phyloP scores from a whole-genome alignment of 371 early-diverging fungal genomes.

The Rhizopus microsporus region DNA sequence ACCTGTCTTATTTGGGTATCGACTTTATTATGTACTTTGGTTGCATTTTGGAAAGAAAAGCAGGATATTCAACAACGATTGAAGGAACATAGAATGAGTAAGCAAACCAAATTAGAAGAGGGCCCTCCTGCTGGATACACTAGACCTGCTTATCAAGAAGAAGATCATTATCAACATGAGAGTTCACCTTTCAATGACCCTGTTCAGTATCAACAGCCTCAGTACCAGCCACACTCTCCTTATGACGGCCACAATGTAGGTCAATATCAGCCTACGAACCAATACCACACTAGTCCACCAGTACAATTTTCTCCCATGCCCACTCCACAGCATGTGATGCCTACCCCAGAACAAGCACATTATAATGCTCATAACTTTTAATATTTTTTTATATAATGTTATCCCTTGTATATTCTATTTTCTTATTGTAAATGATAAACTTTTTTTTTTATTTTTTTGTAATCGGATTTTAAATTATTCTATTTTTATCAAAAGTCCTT shows the following conservation, averaged over 20 bases:
- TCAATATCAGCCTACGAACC: constrained; percentile 4
- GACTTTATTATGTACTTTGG: constrained; percentile 29
- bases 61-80: constrained; percentile 41
- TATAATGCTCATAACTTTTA: constrained; percentile 12
- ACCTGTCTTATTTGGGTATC: constrained; percentile 46
- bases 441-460: no score
- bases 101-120: constrained; percentile 31
- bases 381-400: background rate
- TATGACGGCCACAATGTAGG: background rate
- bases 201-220: background rate
- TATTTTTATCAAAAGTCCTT: no score
- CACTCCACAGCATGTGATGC: constrained; percentile 20
- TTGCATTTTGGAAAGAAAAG: constrained; percentile 47
- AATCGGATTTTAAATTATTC: no score
- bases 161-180: constrained; percentile 16
- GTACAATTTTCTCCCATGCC: constrained; percentile 32
- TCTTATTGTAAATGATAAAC: no score
- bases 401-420: no score
- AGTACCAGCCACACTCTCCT: background rate
- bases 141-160: constrained; percentile 13
- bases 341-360: constrained; percentile 26
- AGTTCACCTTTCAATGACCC: constrained; percentile 4
- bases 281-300: constrained; percentile 11
- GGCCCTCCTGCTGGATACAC: constrained; percentile 1
- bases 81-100: constrained; percentile 41